Percentiles rank a stretch among this genome's conserved stretches.
Conservation (phyloP, 441 rosid species). For the Aquilaria agallochum region DNA sequence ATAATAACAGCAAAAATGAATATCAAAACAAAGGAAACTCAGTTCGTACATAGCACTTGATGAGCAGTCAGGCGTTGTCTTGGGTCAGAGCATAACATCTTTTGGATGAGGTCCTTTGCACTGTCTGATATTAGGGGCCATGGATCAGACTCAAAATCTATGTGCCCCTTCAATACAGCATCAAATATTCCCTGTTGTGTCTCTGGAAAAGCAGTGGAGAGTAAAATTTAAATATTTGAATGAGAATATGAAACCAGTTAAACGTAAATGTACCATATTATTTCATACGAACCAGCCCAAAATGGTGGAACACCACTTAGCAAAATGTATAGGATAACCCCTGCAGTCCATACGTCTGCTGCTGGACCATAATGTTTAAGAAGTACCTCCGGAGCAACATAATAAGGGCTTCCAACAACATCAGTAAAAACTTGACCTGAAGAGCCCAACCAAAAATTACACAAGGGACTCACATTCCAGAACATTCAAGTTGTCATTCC, state of each 20-base stretch:
- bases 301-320: conserved; percentile 97
- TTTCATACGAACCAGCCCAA: conserved; percentile 72
- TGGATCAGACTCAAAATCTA: conserved; percentile 87
- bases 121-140: conserved; percentile 94
- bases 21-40: neutral
- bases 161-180: conserved; percentile 89
- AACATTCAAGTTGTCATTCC: neutral
- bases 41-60: conserved; percentile 85
- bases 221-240: conserved; percentile 8
- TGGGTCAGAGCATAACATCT: conserved; percentile 81
- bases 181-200: conserved; percentile 97
- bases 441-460: conserved; percentile 12
- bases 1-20: no score
- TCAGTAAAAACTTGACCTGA: conserved; percentile 83
- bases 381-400: conserved; percentile 97
- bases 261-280: neutral
- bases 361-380: conserved; percentile 87
- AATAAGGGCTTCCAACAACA: conserved; percentile 97
- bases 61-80: conserved; percentile 84
- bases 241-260: no score
- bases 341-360: conserved; percentile 99
- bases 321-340: conserved; percentile 89
- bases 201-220: conserved; percentile 40
- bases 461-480: conserved; percentile 3
- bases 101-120: conserved; percentile 83